These are phyloP conservation scores for Gypsophila paniculata DNA, from an alignment of 179 eudicot species.

Conservation along the genomic window DNA sequence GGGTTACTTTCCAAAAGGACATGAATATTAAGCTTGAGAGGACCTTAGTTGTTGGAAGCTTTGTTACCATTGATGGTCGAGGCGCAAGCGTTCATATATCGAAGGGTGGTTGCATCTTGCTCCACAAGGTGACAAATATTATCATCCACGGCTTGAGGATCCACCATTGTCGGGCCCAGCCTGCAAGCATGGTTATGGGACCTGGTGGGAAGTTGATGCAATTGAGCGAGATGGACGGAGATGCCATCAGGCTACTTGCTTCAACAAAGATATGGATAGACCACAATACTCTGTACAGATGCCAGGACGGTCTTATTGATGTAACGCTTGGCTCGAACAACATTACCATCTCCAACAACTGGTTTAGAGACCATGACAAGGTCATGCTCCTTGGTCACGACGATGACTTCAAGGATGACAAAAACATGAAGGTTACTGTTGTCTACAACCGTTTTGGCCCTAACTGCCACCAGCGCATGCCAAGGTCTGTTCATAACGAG, in stretches of 20 bases:
- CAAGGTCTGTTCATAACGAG: conserved; percentile 43
- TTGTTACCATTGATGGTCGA: conserved; percentile 65
- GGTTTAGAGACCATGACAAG: conserved; percentile 73
- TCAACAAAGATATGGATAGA: conserved; percentile 75
- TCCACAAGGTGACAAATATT: conserved; percentile 53
- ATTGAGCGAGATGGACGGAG: conserved; percentile 56
- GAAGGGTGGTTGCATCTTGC: conserved; percentile 49
- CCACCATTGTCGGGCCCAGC: conserved; percentile 55
- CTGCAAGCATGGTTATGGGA: conserved; percentile 48
- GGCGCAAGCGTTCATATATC: conserved; percentile 60
- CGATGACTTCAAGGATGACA: conserved; percentile 53
- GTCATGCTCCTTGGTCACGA: conserved; percentile 88
- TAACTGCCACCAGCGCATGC: conserved; percentile 73
- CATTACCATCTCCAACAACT: conserved; percentile 75
- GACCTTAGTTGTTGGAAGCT: conserved; percentile 61
- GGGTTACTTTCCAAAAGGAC: conserved; percentile 60
- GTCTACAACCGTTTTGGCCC: conserved; percentile 84
- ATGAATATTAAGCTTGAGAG: conserved; percentile 54
- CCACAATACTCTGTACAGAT: conserved; percentile 62
- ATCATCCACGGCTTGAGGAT: conserved; percentile 72
- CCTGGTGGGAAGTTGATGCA: conserved; percentile 38
- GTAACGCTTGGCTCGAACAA: conserved; percentile 68
- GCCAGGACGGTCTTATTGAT: conserved; percentile 69
- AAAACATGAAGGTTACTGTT: conserved; percentile 74
- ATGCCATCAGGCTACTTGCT: conserved; percentile 56